Percentiles rank a stretch among this genome's conserved stretches.
Conservation (phyloP, 1,284 basidiomycete species). For the Moniliophthora roreri region DNA sequence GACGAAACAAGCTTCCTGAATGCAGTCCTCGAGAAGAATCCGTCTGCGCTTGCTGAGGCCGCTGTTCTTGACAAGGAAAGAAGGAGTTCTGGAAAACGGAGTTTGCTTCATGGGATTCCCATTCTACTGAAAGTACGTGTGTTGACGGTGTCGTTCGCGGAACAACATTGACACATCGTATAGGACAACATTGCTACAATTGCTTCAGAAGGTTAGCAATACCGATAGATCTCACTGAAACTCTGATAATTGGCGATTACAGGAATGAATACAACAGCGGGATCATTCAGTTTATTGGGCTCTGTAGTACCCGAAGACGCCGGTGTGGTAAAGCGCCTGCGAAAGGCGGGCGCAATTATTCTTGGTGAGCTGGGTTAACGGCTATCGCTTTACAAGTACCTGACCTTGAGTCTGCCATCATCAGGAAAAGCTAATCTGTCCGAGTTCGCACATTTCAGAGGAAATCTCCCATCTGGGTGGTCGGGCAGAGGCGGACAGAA, state of each 20-base stretch:
- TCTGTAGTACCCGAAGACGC: constrained; percentile 65
- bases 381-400: not conserved
- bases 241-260: too few relatives aligned
- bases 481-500: constrained; percentile 67
- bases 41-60: constrained; percentile 56
- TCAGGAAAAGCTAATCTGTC: constrained; percentile 64
- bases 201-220: constrained; percentile 44
- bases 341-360: constrained; percentile 67
- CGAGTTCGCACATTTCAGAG: constrained; percentile 63
- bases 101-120: constrained; percentile 69
- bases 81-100: constrained; percentile 40
- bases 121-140: constrained; percentile 57
- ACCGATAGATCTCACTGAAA: too few relatives aligned
- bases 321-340: constrained; percentile 56
- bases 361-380: too few relatives aligned
- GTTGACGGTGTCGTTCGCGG: not conserved
- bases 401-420: not conserved
- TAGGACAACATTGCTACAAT: constrained; percentile 64
- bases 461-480: constrained; percentile 58
- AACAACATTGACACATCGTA: not conserved
- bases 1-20: constrained; percentile 69
- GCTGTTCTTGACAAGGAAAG: constrained; percentile 56
- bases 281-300: constrained; percentile 55
- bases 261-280: constrained; percentile 71
- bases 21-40: constrained; percentile 65